Evolutionary conservation across 1,284 basidiomycete species (phyloP), one percentile per base, ranked within the genome.

Genomic region (Phellinidium pouzarii): DNA sequence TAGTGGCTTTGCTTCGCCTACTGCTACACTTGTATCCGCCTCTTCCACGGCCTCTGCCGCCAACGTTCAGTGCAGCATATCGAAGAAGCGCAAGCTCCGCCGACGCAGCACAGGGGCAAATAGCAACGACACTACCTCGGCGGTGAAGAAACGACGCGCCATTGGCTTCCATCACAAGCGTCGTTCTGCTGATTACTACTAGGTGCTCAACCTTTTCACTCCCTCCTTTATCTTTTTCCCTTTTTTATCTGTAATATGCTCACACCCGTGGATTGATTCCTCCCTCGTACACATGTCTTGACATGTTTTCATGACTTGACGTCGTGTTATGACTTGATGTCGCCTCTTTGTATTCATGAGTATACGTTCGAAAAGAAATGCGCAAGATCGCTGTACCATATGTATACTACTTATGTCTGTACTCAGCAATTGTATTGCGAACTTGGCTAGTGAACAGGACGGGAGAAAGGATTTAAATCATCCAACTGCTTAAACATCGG

Each of bases 301-400:
- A n/a, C 22, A 46, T 46, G n/a, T 40, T 3, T 11, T 29, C 19
- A 50, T 40, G 48, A 42, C 48, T 50, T 43, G 48, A 50, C 22
- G 48, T 50, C 48, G 48, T 31, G 41, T 17, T 29, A 43, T 37
- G 48, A 42, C 48, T 50, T 50, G 48, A 50, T 19, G 48, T 50
- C 48, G 38, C 38, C 3, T 14, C 31, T 31, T 42, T 49, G 36
- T 41, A 22, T 12, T 49, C 23, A 17, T 27, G 17, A 14, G 20
- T 29, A 26, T 45, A 45, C 26, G 26, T 41, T 8, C 41, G 7
- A n/a, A n/a, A n/a, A 19, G 9, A n/a, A n/a, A 27, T 34, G 1
- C 37, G 36, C 48, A 9, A 22, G 36, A 34, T 41, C 27, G 37
- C 26, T 25, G 46, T 23, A 20, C 27, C n/a, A 23, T 25, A 8